Conservation (phyloP, 1,284 basidiomycete genomes). For the Ceratobasidium sp. region DNA sequence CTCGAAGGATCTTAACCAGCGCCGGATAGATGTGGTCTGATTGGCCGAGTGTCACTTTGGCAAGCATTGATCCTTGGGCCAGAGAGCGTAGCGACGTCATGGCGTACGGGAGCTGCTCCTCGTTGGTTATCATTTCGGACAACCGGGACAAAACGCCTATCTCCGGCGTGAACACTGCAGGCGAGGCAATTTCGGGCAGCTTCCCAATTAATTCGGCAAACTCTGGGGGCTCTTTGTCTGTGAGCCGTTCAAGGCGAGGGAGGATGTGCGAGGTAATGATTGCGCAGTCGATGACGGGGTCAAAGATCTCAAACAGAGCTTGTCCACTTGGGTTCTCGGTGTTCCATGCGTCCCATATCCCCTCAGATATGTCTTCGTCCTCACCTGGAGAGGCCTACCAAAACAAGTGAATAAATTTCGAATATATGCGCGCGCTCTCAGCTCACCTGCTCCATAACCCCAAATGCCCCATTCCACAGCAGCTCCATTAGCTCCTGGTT, state of each 20-base stretch:
- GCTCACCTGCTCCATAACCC: slow-evolving; percentile 13
- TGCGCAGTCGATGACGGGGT: slow-evolving; percentile 17
- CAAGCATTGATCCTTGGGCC: neutral
- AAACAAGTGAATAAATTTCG: neutral
- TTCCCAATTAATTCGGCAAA: neutral
- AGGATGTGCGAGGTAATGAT: slow-evolving; percentile 4
- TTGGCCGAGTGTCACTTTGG: slow-evolving; percentile 7
- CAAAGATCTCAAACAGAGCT: slow-evolving; percentile 8
- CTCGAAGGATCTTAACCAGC: slow-evolving; percentile 3
- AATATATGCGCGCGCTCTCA: neutral
- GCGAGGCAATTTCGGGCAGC: slow-evolving; percentile 18
- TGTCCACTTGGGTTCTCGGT: slow-evolving; percentile 2
- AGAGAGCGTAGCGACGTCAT: slow-evolving; percentile 1
- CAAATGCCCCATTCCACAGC: slow-evolving; percentile 31
- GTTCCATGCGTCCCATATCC: slow-evolving; percentile 7
- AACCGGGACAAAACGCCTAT: slow-evolving; percentile 2
- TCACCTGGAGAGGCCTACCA: slow-evolving; percentile 4
- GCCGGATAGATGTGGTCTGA: slow-evolving; percentile 19
- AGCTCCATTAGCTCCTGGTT: slow-evolving; percentile 7
- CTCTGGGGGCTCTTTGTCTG: slow-evolving; percentile 13
- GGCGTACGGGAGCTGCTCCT: slow-evolving; percentile 20
- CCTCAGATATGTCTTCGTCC: slow-evolving; percentile 31
- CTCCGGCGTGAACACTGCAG: slow-evolving; percentile 14
- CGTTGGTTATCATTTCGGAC: slow-evolving; percentile 17
- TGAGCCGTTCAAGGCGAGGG: neutral